Evolutionary conservation across 2,329 filamentous ascomycete species (phyloP), one percentile per base, ranked within the genome.

Genomic region (Sporothrix pseudoabietina): DNA sequence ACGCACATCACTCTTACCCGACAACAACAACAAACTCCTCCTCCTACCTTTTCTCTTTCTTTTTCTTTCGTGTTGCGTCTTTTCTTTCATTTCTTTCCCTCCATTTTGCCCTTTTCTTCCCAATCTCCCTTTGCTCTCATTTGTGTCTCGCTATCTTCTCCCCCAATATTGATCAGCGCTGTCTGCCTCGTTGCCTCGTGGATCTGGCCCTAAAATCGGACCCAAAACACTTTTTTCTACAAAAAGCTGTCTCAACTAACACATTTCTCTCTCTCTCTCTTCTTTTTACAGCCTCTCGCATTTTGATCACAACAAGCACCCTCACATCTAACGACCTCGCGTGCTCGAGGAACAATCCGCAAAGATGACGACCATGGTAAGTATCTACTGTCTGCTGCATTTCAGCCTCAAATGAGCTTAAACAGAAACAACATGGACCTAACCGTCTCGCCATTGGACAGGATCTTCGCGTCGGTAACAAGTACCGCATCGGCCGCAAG

Each of bases 401-500:
- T 16, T 41, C 35, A 47, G 61, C 61, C 61, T 35, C 49, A 7
- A 16, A 16, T 1, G 6, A 16, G 1, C 9, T 41, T 10, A 44
- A 10, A 44, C 16, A 3, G 10, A 49, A 49, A 19, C 44, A 14
- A 10, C 66, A 35, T 35, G 22, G 26, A 35, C 32, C 39, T 57
- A 63, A 69, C 55, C 26, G 32, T 32, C 4, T 14, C 52, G 49
- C 19, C 19, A 65, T 26, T 26, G 26, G 0, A 12, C 80, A 98
- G 95, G 96, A 99, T 90, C 91, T 99, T 80, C 94, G 96, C 81
- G 96, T 99, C 85, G 96, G 96, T 84, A 98, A 98, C 84, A 98
- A 99, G 82, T 99, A 99, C 90, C 94, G 96, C 80, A 98, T 99
- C 84, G 96, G 96, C 83, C 94, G 96, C 80, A 99, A 99, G 89